Evolutionary conservation across 352 stramenopile species (phyloP).

Genomic region (Globisporangium parvum): DNA sequence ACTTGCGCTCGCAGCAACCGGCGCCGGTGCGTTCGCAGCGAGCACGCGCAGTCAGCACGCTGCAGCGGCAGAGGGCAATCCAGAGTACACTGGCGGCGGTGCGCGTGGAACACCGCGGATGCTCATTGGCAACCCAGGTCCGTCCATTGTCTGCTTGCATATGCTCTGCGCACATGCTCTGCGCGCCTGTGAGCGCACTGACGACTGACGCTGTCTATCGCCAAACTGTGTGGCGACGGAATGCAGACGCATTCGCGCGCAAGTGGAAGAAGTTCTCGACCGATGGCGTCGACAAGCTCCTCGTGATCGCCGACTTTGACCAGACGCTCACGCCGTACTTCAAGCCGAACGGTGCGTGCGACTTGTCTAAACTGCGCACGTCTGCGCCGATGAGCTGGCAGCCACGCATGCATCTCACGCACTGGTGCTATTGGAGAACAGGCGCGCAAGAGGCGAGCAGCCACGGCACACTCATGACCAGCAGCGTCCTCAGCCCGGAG

Average conservation of each 20-base stretch:
- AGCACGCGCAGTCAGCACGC: too few species aligned
- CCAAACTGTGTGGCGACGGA: too few species aligned
- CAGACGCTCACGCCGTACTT: slow-evolving; percentile 72
- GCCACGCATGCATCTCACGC: slow-evolving; percentile 17
- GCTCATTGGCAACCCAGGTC: slow-evolving; percentile 7
- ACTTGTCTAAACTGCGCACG: too few species aligned
- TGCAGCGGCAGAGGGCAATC: background rate
- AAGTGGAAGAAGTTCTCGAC: too few species aligned
- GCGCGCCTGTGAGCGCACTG: background rate
- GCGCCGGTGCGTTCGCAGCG: too few species aligned
- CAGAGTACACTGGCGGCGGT: slow-evolving; percentile 3
- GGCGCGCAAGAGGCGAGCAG: slow-evolving; percentile 8
- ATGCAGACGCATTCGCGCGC: slow-evolving; percentile 40
- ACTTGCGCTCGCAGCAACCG: too few species aligned
- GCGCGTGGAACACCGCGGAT: slow-evolving; percentile 4
- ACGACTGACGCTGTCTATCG: too few species aligned
- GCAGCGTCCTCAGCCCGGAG: slow-evolving; percentile 30
- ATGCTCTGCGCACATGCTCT: background rate
- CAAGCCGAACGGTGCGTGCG: slow-evolving; percentile 37
- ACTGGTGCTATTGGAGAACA: slow-evolving; percentile 39
- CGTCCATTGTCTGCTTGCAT: background rate
- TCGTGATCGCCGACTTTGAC: slow-evolving; percentile 83
- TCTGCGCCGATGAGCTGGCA: slow-evolving; percentile 24
- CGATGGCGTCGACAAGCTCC: slow-evolving; percentile 37
- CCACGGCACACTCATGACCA: slow-evolving; percentile 49